phyloP scores from a whole-genome alignment of 345 rosid genomes.

The Eucalyptus sp. region DNA sequence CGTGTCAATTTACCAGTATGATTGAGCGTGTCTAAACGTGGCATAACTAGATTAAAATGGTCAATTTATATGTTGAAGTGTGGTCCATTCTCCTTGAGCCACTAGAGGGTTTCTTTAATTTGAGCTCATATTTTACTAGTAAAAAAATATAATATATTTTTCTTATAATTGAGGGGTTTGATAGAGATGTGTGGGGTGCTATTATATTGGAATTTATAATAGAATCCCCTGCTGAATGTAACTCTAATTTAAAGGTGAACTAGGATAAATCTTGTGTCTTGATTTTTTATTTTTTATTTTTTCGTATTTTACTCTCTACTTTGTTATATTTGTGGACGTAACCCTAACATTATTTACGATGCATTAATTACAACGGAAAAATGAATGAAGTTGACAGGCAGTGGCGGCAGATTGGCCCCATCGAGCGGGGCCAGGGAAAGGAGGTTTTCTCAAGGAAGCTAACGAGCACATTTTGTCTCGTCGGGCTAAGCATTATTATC shows the following conservation, averaged over 20 bases:
- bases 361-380: neutral
- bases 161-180: too few species aligned
- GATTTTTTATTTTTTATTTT: too few species aligned
- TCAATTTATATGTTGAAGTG: neutral
- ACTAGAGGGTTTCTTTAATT: rapidly evolving
- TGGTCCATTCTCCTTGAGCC: rapidly evolving
- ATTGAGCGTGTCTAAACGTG: rapidly evolving
- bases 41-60: neutral
- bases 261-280: rapidly evolving
- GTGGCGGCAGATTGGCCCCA: neutral
- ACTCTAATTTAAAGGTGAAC: rapidly evolving
- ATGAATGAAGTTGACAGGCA: neutral
- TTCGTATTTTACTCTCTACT: rapidly evolving
- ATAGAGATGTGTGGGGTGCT: too few species aligned
- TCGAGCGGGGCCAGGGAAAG: neutral
- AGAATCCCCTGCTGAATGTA: too few species aligned
- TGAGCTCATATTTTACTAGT: too few species aligned
- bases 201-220: too few species aligned
- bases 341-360: neutral
- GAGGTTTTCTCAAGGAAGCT: neutral
- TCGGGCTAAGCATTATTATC: neutral
- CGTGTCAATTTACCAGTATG: neutral
- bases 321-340: too few species aligned
- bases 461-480: neutral
- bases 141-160: too few species aligned